Evolutionary conservation across 2,329 filamentous ascomycete species (phyloP).

Genomic region (Aspergillus sp.): DNA sequence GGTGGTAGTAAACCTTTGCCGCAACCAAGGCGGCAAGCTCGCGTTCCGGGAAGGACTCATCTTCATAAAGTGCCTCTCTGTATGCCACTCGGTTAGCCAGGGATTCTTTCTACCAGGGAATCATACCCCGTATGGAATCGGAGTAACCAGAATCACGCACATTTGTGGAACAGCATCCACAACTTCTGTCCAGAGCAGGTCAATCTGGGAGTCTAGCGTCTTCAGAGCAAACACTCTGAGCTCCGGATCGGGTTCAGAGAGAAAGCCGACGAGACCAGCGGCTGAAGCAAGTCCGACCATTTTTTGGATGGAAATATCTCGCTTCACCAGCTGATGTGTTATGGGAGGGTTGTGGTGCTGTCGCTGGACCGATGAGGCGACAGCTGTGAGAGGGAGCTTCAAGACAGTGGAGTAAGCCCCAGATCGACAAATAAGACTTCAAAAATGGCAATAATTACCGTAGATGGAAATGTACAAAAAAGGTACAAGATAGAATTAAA

Average conservation of each 20-base stretch:
- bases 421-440: conserved; percentile 7
- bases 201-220: conserved; percentile 92
- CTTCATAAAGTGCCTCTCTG: conserved; percentile 96
- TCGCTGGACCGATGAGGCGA: conserved; percentile 27
- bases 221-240: conserved; percentile 93
- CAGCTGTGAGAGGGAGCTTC: conserved; percentile 25
- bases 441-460: conserved; percentile 5
- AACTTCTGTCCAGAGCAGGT: conserved; percentile 96
- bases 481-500: conserved; percentile 15
- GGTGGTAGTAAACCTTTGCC: conserved; percentile 97
- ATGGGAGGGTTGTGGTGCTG: conserved; percentile 12
- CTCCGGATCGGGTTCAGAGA: conserved; percentile 89
- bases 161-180: conserved; percentile 89
- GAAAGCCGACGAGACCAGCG: conserved; percentile 88
- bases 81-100: conserved; percentile 11
- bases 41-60: conserved; percentile 88
- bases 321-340: conserved; percentile 4
- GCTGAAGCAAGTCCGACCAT: conserved; percentile 96
- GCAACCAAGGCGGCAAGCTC: conserved; percentile 91
- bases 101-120: too few relatives aligned
- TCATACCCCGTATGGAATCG: not conserved
- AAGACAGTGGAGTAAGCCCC: conserved; percentile 14
- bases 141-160: conserved; percentile 50
- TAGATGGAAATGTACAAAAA: not conserved
- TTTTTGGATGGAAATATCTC: conserved; percentile 36